phyloP scores from a whole-genome alignment of 805 yeast genomes.

The Yarrowia bubula region DNA sequence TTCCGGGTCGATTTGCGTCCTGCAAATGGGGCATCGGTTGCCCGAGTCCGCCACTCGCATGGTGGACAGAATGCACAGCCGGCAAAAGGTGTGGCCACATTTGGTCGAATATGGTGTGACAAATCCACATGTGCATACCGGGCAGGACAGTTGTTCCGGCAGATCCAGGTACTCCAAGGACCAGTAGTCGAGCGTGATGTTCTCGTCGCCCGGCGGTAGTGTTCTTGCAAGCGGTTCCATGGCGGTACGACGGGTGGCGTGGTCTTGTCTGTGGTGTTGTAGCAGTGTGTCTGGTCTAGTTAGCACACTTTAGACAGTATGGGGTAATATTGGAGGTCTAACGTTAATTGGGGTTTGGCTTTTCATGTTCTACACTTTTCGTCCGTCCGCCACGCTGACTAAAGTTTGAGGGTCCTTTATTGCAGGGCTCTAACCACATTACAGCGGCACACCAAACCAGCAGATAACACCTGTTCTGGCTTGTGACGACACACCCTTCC shows the following conservation, averaged over 20 bases:
- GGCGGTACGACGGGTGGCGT: not conserved
- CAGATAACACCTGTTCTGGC: too few relatives aligned
- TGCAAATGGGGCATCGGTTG: slow-evolving; percentile 25
- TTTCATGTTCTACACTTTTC: not conserved
- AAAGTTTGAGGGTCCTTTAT: not conserved
- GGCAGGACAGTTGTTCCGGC: slow-evolving; percentile 45
- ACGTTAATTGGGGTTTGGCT: not conserved
- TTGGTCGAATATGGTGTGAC: slow-evolving; percentile 58
- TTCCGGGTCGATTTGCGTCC: slow-evolving; percentile 13
- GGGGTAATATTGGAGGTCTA: slow-evolving; percentile 14
- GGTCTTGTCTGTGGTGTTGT: not conserved
- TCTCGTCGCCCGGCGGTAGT: slow-evolving; percentile 13
- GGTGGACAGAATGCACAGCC: slow-evolving; percentile 46
- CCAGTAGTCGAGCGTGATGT: slow-evolving; percentile 36
- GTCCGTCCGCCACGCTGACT: not conserved
- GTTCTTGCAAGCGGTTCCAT: slow-evolving; percentile 13
- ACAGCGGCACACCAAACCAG: too few relatives aligned
- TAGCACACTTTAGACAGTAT: not conserved
- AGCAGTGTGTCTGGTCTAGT: not conserved
- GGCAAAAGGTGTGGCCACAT: slow-evolving; percentile 71
- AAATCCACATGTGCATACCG: slow-evolving; percentile 67
- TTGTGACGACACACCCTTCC: too few relatives aligned
- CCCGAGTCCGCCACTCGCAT: slow-evolving; percentile 24
- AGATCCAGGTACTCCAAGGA: slow-evolving; percentile 33
- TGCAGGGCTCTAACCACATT: too few relatives aligned